Percentiles rank a stretch among this genome's conserved stretches.
phyloP scores from a whole-genome alignment of 1,139 yeast genomes.

The Debaryomyces robertsiae region DNA sequence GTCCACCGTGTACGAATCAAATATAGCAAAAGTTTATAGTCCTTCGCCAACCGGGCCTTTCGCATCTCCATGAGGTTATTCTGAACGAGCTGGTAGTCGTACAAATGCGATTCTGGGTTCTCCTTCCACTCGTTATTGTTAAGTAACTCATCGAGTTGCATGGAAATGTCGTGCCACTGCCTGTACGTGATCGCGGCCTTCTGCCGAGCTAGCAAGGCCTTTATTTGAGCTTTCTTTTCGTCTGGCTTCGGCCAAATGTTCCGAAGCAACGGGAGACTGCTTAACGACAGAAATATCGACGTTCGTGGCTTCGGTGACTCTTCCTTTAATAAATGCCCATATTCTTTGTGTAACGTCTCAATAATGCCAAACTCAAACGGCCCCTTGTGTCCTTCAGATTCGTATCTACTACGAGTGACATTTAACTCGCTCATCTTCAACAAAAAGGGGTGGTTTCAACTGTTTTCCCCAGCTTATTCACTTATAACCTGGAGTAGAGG shows the following conservation, averaged over 20 bases:
- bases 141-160: conserved; percentile 62
- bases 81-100: conserved; percentile 68
- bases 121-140: conserved; percentile 74
- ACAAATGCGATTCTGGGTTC: conserved; percentile 59
- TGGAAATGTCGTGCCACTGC: conserved; percentile 70
- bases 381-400: neutral
- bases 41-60: conserved; percentile 57
- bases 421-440: no score
- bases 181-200: conserved; percentile 63
- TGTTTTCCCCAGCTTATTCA: no score
- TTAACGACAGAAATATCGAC: conserved; percentile 11
- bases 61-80: conserved; percentile 59
- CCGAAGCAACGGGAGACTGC: conserved; percentile 32
- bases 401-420: no score
- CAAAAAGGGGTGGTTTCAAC: no score
- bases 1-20: conserved; percentile 83
- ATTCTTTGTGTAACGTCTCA: conserved; percentile 11
- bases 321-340: conserved; percentile 10
- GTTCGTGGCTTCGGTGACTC: conserved; percentile 2
- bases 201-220: conserved; percentile 48
- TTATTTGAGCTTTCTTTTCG: conserved; percentile 30
- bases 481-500: no score
- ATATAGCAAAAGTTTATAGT: conserved; percentile 65
- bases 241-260: conserved; percentile 29
- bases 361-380: conserved; percentile 13